Evolutionary conservation across 305 asterid genomes (phyloP), one percentile per base, ranked within the genome.

Genomic region (Fraxinus floribunda): DNA sequence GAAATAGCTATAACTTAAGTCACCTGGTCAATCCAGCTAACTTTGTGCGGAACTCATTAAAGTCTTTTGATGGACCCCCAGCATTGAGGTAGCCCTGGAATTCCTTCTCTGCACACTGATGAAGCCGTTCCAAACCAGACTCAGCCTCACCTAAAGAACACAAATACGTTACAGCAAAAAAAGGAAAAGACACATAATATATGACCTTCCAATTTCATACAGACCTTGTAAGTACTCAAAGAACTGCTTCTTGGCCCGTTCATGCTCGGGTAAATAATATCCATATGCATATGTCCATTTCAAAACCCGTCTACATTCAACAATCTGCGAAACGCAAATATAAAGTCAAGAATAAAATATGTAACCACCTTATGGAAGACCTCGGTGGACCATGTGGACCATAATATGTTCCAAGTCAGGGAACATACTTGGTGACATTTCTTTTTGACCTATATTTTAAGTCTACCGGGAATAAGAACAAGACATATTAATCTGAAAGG

Each of bases 211-310:
- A 60, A 62, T 34, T 72, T 82, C 66, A 78, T 22, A 57, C 84
- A 66, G 49, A 95, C 98, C 98, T 88, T 95, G 98, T 81, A 95
- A 85, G 88, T 95, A 95, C 87, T 95, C 98, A 84, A 95, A 95
- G 83, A 95, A 95, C 85, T 89, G 98, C 78, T 94, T 94, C 86
- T 91, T 95, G 35, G 95, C 92, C 44, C 78, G 91, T 87, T 92
- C 97, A 35, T 86, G 88, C 90, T 94, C 97, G 2, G 94, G 92
- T 75, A 94, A 84, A 89, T 95, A 95, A 89, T 62, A 95, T 70
- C 98, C 98, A 91, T 95, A 95, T 71, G 98, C 91, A 87, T 95
- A 95, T 8, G 98, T 95, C 98, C 98, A 95, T 78, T 92, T 92
- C 80, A 95, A 86, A 76, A 95, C 98, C 86, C 98, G 90, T 78